These are phyloP conservation scores for Nicotiana paniculata DNA, from an alignment of 257 asterid genomes.

Conservation along the genomic window DNA sequence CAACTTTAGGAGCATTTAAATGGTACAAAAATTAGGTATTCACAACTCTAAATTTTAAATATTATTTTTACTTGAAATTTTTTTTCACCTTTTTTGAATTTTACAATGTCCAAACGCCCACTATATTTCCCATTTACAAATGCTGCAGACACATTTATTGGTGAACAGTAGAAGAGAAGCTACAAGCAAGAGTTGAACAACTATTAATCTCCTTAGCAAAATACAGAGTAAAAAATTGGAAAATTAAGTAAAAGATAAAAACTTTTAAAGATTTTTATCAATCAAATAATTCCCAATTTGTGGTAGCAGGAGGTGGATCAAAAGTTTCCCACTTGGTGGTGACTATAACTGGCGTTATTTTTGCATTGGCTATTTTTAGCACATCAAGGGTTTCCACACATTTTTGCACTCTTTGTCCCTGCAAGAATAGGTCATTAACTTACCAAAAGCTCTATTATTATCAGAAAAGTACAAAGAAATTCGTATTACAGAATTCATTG, in stretches of 20 bases:
- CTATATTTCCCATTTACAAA: not conserved
- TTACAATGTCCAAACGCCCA: no score
- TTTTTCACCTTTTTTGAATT: no score
- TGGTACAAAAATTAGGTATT: no score
- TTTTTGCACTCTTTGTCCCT: slow-evolving; percentile 56
- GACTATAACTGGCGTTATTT: slow-evolving; percentile 27
- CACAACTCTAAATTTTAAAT: no score
- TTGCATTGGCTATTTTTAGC: slow-evolving; percentile 44
- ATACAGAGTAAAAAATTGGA: not conserved
- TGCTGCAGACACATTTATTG: not conserved
- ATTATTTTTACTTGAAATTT: no score
- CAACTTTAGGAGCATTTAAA: no score
- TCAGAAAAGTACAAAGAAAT: not conserved
- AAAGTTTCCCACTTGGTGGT: slow-evolving; percentile 41
- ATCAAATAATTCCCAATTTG: slow-evolving; percentile 54
- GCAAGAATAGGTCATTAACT: not conserved
- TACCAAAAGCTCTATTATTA: not conserved
- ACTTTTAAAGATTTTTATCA: slow-evolving; percentile 9
- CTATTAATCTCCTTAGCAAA: not conserved
- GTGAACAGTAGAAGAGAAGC: not conserved
- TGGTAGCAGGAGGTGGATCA: slow-evolving; percentile 25
- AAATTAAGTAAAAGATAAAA: not conserved
- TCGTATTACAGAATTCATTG: not conserved
- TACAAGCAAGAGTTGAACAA: not conserved
- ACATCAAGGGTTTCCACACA: slow-evolving; percentile 57